Base-by-base conservation (phyloP, 2,329 filamentous ascomycete genomes). In the Xylaria sp. region DNA sequence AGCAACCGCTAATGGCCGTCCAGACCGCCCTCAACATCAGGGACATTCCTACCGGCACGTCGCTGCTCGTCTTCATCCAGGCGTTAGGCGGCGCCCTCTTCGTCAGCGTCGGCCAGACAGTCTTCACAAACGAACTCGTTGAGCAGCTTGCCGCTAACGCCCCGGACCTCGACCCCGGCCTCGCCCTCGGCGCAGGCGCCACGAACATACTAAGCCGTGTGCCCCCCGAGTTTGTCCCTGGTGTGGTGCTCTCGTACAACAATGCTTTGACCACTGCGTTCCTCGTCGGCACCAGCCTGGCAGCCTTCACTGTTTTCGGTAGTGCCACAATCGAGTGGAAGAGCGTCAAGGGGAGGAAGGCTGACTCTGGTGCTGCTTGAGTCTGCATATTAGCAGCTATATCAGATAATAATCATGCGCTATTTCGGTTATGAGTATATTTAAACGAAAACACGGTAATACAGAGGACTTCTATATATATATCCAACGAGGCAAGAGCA, bases 321-420 rank as follows among this genome's bases (percentile, higher is more conserved):
- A 68, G 72, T 1, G 63, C 74, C 11, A 68, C 75, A 7, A 73
- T 80, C 47, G 80, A 83, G 65, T 81, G 78, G 78, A 80, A 77
- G 73, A 83, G 77, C 53, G 77, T 85, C 19, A 84, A 82, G 65
- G 80, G 80, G 4, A 82, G 80, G 70, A 79, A 80, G 43, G 57
- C 74, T 7, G 67, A 70, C 46, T 38, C 50, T 6, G 59, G 48
- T 37, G 19, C 61, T 9, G 61, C 60, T 22, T 62, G 48, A 48
- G 9, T 13, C 9, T 34, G 16, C 16, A 7, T n/a, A n/a, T n/a
- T n/a, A n/a, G n/a, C n/a, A n/a, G n/a, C n/a, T n/a, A n/a, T n/a
- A n/a, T n/a, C n/a, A n/a, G n/a, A n/a, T n/a, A n/a, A n/a, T n/a
- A n/a, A n/a, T n/a, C n/a, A n/a, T n/a, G n/a, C n/a, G n/a, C n/a